phyloP scores from a whole-genome alignment of 768 basidiomycete species.

The Coprinopsis cinerea region DNA sequence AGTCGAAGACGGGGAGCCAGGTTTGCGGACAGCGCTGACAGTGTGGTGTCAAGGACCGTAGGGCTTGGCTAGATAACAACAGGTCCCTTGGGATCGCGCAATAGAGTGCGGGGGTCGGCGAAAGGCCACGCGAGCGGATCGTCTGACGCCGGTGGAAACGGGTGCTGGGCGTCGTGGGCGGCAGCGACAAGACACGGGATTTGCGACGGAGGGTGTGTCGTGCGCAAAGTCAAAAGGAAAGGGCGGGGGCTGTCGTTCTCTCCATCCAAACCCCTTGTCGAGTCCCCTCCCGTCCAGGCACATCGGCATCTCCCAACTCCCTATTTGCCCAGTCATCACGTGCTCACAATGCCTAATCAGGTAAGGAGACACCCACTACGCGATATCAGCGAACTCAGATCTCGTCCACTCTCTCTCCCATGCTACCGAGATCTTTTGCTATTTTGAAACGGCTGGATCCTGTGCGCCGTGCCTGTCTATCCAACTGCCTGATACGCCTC shows the following conservation, averaged over 20 bases:
- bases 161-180: neutral
- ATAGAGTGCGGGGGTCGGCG: no score
- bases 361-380: no score
- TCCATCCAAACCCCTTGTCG: neutral
- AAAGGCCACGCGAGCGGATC: neutral
- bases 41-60: neutral
- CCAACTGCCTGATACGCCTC: no score
- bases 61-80: neutral
- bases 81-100: neutral
- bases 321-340: neutral
- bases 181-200: neutral
- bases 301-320: neutral
- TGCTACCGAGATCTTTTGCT: no score
- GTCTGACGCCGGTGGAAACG: neutral
- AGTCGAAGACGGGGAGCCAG: neutral
- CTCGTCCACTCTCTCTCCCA: no score
- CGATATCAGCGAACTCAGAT: no score
- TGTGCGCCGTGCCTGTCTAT: no score
- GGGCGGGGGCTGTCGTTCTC: neutral
- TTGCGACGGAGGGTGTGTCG: neutral
- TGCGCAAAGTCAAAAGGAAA: neutral
- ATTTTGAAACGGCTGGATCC: no score
- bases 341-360: no score
- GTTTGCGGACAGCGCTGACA: neutral
- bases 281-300: neutral